Base-by-base conservation (phyloP, 371 early-diverging fungal genomes). In the Conidiobolus incongruus region DNA sequence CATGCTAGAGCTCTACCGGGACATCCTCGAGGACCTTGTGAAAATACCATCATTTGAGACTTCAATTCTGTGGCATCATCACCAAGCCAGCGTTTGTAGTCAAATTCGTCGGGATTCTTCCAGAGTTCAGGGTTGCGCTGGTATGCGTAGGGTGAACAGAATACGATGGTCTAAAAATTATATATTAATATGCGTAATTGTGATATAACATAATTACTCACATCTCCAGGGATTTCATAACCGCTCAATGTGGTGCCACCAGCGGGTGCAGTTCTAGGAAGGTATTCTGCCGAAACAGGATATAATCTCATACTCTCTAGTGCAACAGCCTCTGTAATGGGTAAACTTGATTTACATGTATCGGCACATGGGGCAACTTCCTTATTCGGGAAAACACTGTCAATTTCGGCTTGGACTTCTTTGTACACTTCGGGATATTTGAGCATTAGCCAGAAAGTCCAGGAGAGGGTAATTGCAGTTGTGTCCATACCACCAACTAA, bases 401-500 rank as follows among this genome's bases (percentile, higher is more conserved):
- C 44, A 11, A 55, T 23, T 33, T 55, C 55, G 4, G 35, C 19
- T 8, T 40, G 39, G 1, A 55, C 23, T 1, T 31, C 29, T 8
- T 34, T 23, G 16, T 48, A 35, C 19, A 34, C 36, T 19, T 45
- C 46, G 0, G 49, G 55, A 32, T 46, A 12, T 5, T 47, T n/a
- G 23, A 49, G 39, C 4, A 55, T 21, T 10, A 39, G 26, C 1
- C 46, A 46, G 30, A 55, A 36, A 5, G 52, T 44, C 42, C 49
- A 52, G 17, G 35, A 46, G 3, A 43, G 28, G 37, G 47, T 52
- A 20, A 44, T 46, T 26, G 49, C 33, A 19, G 46, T 46, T 2
- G 55, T 55, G 29, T 55, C 55, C 16, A 47, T 46, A 35, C 55
- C 55, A 26, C 49, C 55, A 17, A 52, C 47, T 22, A 51, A 22